These are phyloP conservation scores for Ophiocordyceps camponoti-floridani DNA, from an alignment of 2,329 filamentous ascomycete genomes.

Conservation along the genomic window DNA sequence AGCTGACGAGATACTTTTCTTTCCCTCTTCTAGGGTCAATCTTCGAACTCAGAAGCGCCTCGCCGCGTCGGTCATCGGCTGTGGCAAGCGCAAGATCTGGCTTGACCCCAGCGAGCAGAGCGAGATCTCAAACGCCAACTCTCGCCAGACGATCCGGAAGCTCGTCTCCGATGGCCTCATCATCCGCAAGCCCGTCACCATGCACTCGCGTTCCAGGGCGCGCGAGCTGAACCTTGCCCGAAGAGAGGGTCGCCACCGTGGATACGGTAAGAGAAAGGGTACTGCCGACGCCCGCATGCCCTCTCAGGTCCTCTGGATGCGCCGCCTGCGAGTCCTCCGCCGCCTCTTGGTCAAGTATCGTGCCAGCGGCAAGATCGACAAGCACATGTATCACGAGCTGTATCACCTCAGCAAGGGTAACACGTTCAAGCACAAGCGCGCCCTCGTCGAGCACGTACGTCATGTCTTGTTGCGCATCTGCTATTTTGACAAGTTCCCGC, in stretches of 20 bases:
- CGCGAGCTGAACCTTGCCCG: constrained; percentile 88
- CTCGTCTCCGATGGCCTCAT: constrained; percentile 99
- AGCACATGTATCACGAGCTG: constrained; percentile 99
- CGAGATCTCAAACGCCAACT: constrained; percentile 99
- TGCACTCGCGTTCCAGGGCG: constrained; percentile 96
- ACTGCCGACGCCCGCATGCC: constrained; percentile 99
- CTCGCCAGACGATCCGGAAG: constrained; percentile 98
- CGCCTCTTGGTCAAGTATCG: constrained; percentile 99
- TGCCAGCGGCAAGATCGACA: constrained; percentile 99
- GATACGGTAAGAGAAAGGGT: constrained; percentile 99
- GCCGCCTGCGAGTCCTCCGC: constrained; percentile 96
- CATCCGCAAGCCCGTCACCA: constrained; percentile 99
- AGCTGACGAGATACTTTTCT: constrained; percentile 11
- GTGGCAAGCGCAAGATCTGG: constrained; percentile 99
- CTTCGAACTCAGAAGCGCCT: constrained; percentile 99
- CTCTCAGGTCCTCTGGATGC: constrained; percentile 97
- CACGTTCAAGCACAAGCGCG: constrained; percentile 99
- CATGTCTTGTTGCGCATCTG: constrained; percentile 4
- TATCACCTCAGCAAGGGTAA: constrained; percentile 99
- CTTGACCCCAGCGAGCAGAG: constrained; percentile 98
- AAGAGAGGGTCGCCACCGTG: constrained; percentile 91
- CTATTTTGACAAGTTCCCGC: background rate
- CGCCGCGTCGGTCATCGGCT: constrained; percentile 94
- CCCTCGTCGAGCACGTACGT: constrained; percentile 99
- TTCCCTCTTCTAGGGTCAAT: constrained; percentile 62